phyloP scores from a whole-genome alignment of 1,284 basidiomycete species.

The Cutaneotrichosporon mucoides region DNA sequence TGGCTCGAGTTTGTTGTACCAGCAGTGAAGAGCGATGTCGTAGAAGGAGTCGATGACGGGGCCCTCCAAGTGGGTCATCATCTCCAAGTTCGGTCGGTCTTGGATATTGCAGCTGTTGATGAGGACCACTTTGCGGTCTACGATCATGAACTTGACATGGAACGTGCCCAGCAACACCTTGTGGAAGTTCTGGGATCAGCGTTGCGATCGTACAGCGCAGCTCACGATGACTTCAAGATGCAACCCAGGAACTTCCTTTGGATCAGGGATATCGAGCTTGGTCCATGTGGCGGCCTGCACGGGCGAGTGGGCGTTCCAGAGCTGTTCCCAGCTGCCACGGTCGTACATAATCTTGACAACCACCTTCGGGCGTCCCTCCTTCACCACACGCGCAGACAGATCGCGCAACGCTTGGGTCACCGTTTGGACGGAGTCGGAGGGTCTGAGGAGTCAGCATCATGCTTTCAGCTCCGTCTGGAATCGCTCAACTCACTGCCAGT shows the following conservation, averaged over 20 bases:
- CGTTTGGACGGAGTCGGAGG: constrained; percentile 55
- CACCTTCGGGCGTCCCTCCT: constrained; percentile 54
- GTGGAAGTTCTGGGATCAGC: constrained; percentile 47
- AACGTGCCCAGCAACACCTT: constrained; percentile 66
- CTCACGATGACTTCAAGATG: constrained; percentile 59
- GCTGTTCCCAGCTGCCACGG: constrained; percentile 58
- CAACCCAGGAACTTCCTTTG: constrained; percentile 60
- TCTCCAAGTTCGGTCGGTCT: constrained; percentile 56
- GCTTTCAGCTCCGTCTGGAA: constrained; percentile 11
- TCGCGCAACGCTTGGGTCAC: constrained; percentile 58
- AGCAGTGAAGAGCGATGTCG: constrained; percentile 65
- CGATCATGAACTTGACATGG: constrained; percentile 71
- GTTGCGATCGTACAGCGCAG: neutral
- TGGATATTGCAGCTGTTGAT: constrained; percentile 74
- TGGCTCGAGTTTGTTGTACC: constrained; percentile 43
- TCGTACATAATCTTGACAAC: constrained; percentile 64
- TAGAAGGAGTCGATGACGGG: constrained; percentile 67
- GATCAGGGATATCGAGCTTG: constrained; percentile 57
- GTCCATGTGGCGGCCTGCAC: constrained; percentile 38
- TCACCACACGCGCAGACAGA: constrained; percentile 54
- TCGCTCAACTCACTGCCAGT: constrained; percentile 49
- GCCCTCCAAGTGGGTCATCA: constrained; percentile 64
- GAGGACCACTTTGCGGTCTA: constrained; percentile 67
- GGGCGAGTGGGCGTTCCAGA: constrained; percentile 57
- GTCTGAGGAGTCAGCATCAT: constrained; percentile 26